Base-by-base conservation (phyloP, 140 eudicot genomes). In the Ambrosia hybrid region DNA sequence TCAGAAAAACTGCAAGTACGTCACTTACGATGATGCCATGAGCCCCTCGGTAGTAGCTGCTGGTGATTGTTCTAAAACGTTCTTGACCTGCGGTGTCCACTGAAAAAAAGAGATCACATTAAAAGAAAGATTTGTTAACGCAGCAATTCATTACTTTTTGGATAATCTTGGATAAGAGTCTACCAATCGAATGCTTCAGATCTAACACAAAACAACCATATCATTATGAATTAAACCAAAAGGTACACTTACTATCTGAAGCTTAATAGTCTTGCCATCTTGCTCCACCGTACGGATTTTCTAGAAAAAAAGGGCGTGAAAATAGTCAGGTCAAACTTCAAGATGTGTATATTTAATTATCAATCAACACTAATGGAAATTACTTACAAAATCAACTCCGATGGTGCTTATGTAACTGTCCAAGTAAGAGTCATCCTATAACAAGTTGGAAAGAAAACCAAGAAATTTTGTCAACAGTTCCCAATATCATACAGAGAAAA, bases 31-130 rank as follows among this genome's bases (percentile, higher is more conserved):
- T 88, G 64, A 88, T 88, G 81, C 96, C 96, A 79, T 83, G 89
- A 39, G 96, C 89, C 63, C 96, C 96, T 43, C 96, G 88, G 76
- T 85, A 88, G 80, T 88, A 88, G 79, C 96, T 88, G 80, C 96
- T 88, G 53, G 96, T 88, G 81, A 88, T 88, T 51, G 96, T 86
- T 76, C 91, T 88, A 76, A 88, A 88, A 71, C 91, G 96, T 76
- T 88, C 96, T 78, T 86, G 89, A 59, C 96, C 96, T n/a, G 96
- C 92, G 43, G 96, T 86, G 79, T 88, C 96, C 89, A 88, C 96
- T 88, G 1, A 11, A 57, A 38, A 26, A 26, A 67, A 55, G 37
- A 55, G 9, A 51, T 60, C 71, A 79, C 64, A 70, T 55, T 48
- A 10, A 55, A 74, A 51, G 36, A 56, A 36, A 58, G 65, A 13